Evolutionary conservation across 1,139 yeast genomes (phyloP).

Genomic region (Tardiomyces digboiensis): DNA sequence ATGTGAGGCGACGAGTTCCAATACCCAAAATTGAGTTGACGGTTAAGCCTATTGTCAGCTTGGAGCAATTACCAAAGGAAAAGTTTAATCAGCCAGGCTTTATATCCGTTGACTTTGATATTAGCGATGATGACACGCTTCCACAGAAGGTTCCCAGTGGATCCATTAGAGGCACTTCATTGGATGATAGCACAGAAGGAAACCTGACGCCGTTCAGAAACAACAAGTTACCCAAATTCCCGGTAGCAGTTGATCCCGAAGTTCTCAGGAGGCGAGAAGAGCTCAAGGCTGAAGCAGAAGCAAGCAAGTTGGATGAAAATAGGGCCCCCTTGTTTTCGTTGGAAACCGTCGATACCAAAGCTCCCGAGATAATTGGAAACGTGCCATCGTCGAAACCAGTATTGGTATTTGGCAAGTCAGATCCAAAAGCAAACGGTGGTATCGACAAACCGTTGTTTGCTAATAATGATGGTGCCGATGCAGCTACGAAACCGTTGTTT

Average conservation of each 20-base stretch:
- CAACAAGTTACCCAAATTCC: not conserved
- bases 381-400: too few species aligned
- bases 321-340: not conserved
- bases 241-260: not conserved
- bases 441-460: too few species aligned
- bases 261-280: not conserved
- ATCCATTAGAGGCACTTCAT: too few species aligned
- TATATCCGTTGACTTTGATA: not conserved
- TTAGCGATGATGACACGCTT: not conserved
- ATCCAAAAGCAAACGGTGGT: too few species aligned
- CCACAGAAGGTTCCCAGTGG: too few species aligned
- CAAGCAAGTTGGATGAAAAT: not conserved
- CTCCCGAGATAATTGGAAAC: too few species aligned
- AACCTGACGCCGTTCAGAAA: not conserved
- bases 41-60: not conserved
- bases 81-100: not conserved
- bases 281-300: not conserved
- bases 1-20: not conserved
- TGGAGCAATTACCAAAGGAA: not conserved
- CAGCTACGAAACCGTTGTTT: too few species aligned
- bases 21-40: slow-evolving; percentile 1
- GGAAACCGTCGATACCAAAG: too few species aligned
- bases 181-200: too few species aligned
- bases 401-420: too few species aligned
- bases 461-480: too few species aligned